Evolutionary conservation across 1,284 basidiomycete genomes (phyloP), one percentile per base, ranked within the genome.

Genomic region (Mycena sp.): DNA sequence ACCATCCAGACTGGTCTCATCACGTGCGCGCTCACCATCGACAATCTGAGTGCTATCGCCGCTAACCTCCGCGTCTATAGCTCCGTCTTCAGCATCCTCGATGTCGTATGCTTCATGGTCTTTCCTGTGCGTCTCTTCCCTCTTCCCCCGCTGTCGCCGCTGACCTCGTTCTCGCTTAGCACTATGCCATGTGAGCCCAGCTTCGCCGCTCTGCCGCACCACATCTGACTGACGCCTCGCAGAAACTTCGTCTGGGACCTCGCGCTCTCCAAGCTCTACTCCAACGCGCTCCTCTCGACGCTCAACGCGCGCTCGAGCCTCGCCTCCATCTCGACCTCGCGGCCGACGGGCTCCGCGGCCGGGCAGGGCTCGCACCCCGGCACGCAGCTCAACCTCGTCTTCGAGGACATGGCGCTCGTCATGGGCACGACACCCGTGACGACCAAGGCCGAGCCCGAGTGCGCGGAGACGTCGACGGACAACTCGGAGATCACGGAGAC

Each of bases 251-350:
- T 82, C 40, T 85, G 81, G 78, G 85, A 85, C 70, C 77, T 87
- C 52, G 72, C 82, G 4, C 73, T 86, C 26, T 81, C 84, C 4
- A 86, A 86, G 50, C 75, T 87, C 4, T 87, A 87, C 69, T 70
- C 82, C 14, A 87, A 87, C 67, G 82, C 83, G 17, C 71, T 87
- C 0, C 70, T 87, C 41, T 85, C 83, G 2, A 83, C 84, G 4
- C 77, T 87, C 37, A 87, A 87, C 68, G 80, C 83, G 12, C 82
- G 85, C 37, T 69, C 71, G 5, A 55, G 68, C 4, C 51, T 78
- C 41, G n/a, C 6, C 46, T 4, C 26, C 26, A 29, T n/a, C n/a
- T n/a, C n/a, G n/a, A n/a, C n/a, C n/a, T n/a, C n/a, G n/a, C n/a
- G n/a, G n/a, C n/a, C n/a, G n/a, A n/a, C n/a, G n/a, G n/a, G n/a